Base-by-base conservation (phyloP, 2,329 filamentous ascomycete genomes). In the Cryphonectria naterciae region DNA sequence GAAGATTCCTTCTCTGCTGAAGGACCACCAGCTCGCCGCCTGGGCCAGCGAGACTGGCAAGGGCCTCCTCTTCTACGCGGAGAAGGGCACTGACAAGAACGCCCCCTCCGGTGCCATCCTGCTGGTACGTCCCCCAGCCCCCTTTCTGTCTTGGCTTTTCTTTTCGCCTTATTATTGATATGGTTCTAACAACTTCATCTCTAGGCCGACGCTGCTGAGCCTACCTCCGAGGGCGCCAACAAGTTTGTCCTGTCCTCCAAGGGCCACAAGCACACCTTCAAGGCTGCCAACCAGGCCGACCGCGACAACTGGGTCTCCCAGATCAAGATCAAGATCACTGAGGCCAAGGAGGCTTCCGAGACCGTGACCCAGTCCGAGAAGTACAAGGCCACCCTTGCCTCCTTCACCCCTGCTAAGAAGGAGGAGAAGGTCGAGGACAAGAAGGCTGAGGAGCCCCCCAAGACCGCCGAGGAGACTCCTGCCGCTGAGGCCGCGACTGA, bases 1-100 rank as follows among this genome's bases (percentile, higher is more conserved):
- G 83, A 87, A 91, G 79, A 87, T 98, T 70, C 83, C 86, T 76
- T 84, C 87, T 77, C 98, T 95, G 86, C 87, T 97, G 77, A 93
- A 94, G 84, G 91, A 92, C 73, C 92, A 97, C 85, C 88, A 93
- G 75, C 92, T 92, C 77, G 92, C 90, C 76, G 92, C 96, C 49
- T 98, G 96, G 94, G 94, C 95, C 74, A 91, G 90, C 76, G 90
- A 97, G 87, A 98, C 95, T 72, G 95, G 95, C 81, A 97, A 97
- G 87, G 96, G 96, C 79, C 92, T 98, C 28, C 86, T 98, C 58
- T 97, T 97, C 88, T 93, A 93, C 83, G 91, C 92, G 83, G 94
- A 95, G 89, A 91, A 93, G 83, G 86, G 88, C 67, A 88, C 90
- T 78, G 92, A 97, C 84, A 97, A 97, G 89, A 86, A 89, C 75